Evolutionary conservation across 257 asterid species (phyloP).

Genomic region (Ilex aquifolium): DNA sequence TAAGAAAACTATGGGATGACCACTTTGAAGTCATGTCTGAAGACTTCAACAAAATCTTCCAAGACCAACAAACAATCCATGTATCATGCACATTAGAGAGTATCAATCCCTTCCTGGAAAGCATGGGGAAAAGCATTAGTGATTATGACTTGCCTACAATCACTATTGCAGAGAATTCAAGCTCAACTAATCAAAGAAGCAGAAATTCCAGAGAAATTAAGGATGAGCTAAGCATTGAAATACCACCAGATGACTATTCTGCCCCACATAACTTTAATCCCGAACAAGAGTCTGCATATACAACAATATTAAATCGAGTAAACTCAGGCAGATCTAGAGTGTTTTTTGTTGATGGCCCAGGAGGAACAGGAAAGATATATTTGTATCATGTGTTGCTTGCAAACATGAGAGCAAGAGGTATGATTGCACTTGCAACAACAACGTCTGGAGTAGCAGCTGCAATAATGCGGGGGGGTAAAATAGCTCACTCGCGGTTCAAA

Average conservation of each 20-base stretch:
- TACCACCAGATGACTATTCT: not conserved
- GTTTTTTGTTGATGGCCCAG: constrained; percentile 4
- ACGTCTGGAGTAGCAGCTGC: constrained; percentile 4
- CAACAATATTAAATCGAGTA: too few relatives aligned
- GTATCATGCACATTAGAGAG: not conserved
- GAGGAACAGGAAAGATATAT: constrained; percentile 1
- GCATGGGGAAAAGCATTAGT: not conserved
- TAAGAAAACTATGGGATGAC: constrained; percentile 1
- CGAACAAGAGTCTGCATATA: not conserved
- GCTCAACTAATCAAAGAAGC: too few relatives aligned
- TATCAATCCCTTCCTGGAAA: not conserved
- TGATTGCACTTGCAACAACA: constrained; percentile 2
- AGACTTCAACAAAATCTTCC: constrained; percentile 1
- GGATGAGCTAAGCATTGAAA: not conserved
- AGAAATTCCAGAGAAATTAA: not conserved
- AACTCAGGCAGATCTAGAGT: too few relatives aligned
- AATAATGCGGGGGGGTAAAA: not conserved
- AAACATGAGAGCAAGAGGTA: not conserved
- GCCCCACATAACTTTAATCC: not conserved
- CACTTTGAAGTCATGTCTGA: constrained; percentile 8
- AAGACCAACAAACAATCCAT: too few relatives aligned
- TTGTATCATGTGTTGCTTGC: constrained; percentile 2
- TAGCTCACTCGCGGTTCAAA: constrained; percentile 9
- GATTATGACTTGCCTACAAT: not conserved
- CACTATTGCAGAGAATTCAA: too few relatives aligned